Base-by-base conservation (phyloP, 2,329 filamentous ascomycete genomes). In the Myriosclerotinia duriaeana region DNA sequence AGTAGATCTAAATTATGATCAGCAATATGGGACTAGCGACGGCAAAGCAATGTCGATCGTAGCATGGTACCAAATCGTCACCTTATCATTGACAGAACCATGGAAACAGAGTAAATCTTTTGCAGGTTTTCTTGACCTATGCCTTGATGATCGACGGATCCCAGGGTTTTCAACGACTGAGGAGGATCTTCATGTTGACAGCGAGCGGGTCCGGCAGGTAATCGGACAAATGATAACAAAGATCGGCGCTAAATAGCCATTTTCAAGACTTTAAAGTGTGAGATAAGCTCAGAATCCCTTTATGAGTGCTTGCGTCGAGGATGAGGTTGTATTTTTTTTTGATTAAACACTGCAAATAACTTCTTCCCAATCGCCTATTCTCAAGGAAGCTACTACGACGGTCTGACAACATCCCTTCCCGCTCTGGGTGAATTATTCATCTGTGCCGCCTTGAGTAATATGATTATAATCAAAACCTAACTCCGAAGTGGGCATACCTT, bases 11-110 rank as follows among this genome's bases (percentile, higher is more conserved):
- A 40, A 63, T 40, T 30, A 53, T 34, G 26, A 53, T 63, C 60
- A 61, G 34, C 58, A 17, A 54, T 63, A 15, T 63, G 48, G 60
- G n/a, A 42, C 50, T 42, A 6, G 44, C 42, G 38, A 63, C 3
- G 36, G 60, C 48, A 63, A 46, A 53, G 50, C 15, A 22, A 9
- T 48, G 26, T 7, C 20, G 58, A 50, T 61, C 58, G 20, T 60
- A 62, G 22, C 48, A 52, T 62, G 59, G 44, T 46, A 12, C 11
- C 6, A 34, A 38, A 40, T 52, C 26, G 3, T 36, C 44, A 22
- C n/a, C 26, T 22, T 15, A 11, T 34, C 22, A 46, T 59, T 20
- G 30, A 14, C 6, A 22, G 34, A 60, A 17, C 9, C n/a, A 36
- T 2, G n/a, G 34, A 15, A 38, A 14, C 11, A 36, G 22, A 26